Evolutionary conservation across 805 yeast species (phyloP), one percentile per base, ranked within the genome.

Genomic region (Scheffersomyces coipomensis): DNA sequence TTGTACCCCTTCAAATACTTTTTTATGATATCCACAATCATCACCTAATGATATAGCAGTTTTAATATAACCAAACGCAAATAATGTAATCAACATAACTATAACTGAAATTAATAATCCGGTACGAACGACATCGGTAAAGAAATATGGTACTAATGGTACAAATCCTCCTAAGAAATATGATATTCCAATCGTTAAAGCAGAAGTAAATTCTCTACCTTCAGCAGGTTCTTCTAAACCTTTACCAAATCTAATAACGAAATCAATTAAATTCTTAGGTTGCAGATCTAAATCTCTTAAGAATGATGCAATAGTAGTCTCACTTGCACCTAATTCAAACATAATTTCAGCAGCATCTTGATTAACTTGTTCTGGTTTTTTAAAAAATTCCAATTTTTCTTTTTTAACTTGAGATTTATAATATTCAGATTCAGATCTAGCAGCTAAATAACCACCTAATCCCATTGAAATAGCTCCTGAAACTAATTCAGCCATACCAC

Each of bases 391-490:
- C 52, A 76, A 72, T 55, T 83, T 85, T 57, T 86, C 93, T 52
- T 76, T 72, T 49, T 76, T 78, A 32, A 85, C 90, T 59, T 84
- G 88, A 16, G 83, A 75, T 37, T 73, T 70, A 60, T 84, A 85
- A 60, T 80, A 85, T 57, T 85, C 91, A 18, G 74, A 66, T 66
- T 91, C 99, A 11, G 90, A 81, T 60, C 84, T 85, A 31, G 99
- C 99, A 22, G 98, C 99, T 40, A 91, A 72, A 62, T 79, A 91
- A 22, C 99, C 99, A 42, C 99, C 99, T 39, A 91, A 78, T 7
- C 99, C 98, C 99, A 91, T 91, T 21, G 96, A 85, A 38, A 91
- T 90, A 33, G 98, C 95, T 35, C 99, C 99, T 5, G 96, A 86
- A 3, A 91, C 95, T 50, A 91, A 78, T 69, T 91, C 99, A 8